Base-by-base conservation (phyloP, 345 rosid species). In the Salix suchowensis region DNA sequence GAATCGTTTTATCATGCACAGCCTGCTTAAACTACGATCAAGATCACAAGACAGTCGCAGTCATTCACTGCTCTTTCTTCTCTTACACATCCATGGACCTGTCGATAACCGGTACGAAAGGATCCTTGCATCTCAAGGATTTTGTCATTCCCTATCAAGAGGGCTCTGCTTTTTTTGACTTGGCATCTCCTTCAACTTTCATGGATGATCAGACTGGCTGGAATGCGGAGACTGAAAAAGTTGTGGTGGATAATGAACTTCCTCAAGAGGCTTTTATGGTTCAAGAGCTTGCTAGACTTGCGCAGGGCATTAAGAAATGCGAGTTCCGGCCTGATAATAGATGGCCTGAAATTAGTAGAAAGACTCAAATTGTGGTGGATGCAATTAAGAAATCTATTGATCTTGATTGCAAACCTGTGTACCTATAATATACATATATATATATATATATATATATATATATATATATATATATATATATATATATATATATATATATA, bases 211-310 rank as follows among this genome's bases (percentile, higher is more conserved):
- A 90, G 36, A 78, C 82, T 34, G 97, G 97, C 37, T 92, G 95
- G 97, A 88, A 81, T 52, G 71, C 79, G 60, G 85, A 74, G 78
- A 92, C 97, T 24, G 84, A 87, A 81, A 79, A 69, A 68, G 85
- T 84, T 36, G 78, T 65, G 0, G 85, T 88, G 36, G 55, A 58
- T 48, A 77, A 83, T 26, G 78, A 77, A 65, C 74, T 86, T 62
- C 87, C 97, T 0, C 94, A 90, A 72, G 97, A 92, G 84, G 90
- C 83, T 39, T 77, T 77, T 85, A 88, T 92, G 94, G 77, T 90
- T 46, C 77, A 67, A 70, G 91, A 88, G 78, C 78, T 90, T 26
- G 79, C 85, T 2, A 70, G 78, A 67, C 81, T 89, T 66, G 90
- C 86, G 36, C 70, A 66, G 54, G 86, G 84, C 13, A 81, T 87